A percentile compares a stretch with the other conserved stretches of the same genome.
These are phyloP conservation scores for Chaetothyriales sp. DNA, from an alignment of 2,329 filamentous ascomycete genomes.

Conservation along the genomic window DNA sequence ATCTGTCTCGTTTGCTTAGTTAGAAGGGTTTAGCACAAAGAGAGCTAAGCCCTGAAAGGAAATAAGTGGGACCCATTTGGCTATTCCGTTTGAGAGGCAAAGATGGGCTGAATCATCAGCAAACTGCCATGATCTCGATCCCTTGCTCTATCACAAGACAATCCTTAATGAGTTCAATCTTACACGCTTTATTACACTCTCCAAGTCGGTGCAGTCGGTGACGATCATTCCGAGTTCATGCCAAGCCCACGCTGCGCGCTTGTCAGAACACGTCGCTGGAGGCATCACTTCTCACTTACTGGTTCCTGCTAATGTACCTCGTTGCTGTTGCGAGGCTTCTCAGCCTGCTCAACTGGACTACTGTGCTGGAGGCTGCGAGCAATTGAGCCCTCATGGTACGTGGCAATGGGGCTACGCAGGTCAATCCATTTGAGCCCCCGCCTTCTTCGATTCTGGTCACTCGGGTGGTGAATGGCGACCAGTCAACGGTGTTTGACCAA, in stretches of 20 bases:
- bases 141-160: too few relatives aligned
- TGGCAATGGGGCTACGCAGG: background rate
- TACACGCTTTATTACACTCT: background rate
- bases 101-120: too few relatives aligned
- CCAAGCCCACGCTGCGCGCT: too few relatives aligned
- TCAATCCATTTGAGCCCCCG: constrained; percentile 22
- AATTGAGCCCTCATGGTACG: background rate
- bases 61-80: too few relatives aligned
- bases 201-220: background rate
- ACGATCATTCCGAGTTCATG: background rate
- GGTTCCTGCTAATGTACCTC: background rate
- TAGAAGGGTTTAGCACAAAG: too few relatives aligned
- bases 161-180: background rate
- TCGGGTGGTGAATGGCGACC: constrained; percentile 59
- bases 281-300: background rate
- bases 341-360: background rate
- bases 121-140: too few relatives aligned
- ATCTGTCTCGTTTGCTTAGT: too few relatives aligned
- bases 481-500: constrained; percentile 50
- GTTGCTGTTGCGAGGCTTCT: background rate
- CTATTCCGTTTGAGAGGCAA: too few relatives aligned
- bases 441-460: constrained; percentile 76
- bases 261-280: background rate
- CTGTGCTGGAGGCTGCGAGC: background rate
- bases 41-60: too few relatives aligned